These are phyloP conservation scores for Arabis alpina DNA, from an alignment of 345 rosid species.

Conservation along the genomic window DNA sequence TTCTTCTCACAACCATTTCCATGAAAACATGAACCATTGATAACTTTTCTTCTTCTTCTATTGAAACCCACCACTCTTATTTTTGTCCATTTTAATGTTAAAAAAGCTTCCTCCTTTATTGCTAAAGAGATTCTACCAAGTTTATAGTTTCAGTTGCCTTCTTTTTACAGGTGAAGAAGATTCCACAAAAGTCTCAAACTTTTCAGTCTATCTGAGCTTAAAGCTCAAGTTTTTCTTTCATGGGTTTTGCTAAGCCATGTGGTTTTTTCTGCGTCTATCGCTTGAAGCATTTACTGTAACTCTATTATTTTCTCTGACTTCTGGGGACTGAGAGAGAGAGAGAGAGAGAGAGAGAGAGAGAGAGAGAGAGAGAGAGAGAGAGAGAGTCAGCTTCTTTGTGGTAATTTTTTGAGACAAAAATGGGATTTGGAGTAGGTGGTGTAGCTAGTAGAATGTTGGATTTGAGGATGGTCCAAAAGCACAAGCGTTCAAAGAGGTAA, in stretches of 20 bases:
- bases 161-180: constrained; percentile 46
- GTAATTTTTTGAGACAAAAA: constrained; percentile 44
- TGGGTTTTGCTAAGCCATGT: constrained; percentile 10
- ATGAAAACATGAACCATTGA: constrained; percentile 33
- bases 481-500: constrained; percentile 95
- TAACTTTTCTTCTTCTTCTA: constrained; percentile 48
- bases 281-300: constrained; percentile 16
- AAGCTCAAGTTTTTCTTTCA: constrained; percentile 3
- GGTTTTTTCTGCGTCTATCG: not conserved
- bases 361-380: not conserved
- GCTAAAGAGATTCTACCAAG: constrained; percentile 45
- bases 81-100: constrained; percentile 57
- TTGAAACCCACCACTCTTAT: constrained; percentile 54
- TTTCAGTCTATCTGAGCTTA: constrained; percentile 35
- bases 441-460: constrained; percentile 60
- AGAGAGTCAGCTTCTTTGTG: constrained; percentile 25
- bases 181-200: constrained; percentile 47
- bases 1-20: constrained; percentile 32
- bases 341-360: not conserved
- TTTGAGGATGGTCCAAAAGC: constrained; percentile 52
- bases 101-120: constrained; percentile 40
- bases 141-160: constrained; percentile 32
- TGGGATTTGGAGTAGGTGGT: constrained; percentile 58
- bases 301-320: constrained; percentile 12
- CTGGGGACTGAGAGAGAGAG: constrained; percentile 1